phyloP scores from a whole-genome alignment of 1,284 basidiomycete genomes.

The Pascua sp. region DNA sequence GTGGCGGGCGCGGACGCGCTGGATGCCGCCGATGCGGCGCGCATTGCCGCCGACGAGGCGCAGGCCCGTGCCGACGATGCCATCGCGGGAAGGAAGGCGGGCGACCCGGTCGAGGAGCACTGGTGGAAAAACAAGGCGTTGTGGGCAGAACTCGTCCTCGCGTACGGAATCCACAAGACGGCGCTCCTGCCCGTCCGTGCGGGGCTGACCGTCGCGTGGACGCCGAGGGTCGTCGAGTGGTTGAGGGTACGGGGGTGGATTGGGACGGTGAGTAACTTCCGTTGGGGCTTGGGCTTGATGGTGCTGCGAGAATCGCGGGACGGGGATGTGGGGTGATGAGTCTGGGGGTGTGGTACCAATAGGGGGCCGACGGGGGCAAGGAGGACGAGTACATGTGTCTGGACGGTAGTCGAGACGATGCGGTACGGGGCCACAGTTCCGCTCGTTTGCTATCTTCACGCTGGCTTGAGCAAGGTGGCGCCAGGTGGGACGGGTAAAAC shows the following conservation, averaged over 20 bases:
- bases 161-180: slow-evolving; percentile 95
- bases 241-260: slow-evolving; percentile 68
- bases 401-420: no score
- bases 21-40: slow-evolving; percentile 18
- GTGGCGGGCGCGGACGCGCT: slow-evolving; percentile 15
- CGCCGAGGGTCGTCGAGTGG: slow-evolving; percentile 79
- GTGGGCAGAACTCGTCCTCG: slow-evolving; percentile 86
- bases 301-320: neutral
- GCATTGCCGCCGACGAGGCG: slow-evolving; percentile 17
- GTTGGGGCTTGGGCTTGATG: no score
- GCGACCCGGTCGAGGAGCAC: slow-evolving; percentile 50
- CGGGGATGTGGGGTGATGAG: neutral
- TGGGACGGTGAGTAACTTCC: slow-evolving; percentile 44
- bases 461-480: no score
- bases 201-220: slow-evolving; percentile 81
- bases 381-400: no score
- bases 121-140: slow-evolving; percentile 62
- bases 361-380: no score
- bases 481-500: no score
- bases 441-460: no score
- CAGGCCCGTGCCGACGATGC: slow-evolving; percentile 57
- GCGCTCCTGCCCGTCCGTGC: slow-evolving; percentile 84
- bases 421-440: no score
- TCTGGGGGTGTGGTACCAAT: neutral
- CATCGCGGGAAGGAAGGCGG: neutral